These are phyloP conservation scores for Sarocladium brachiariae DNA, from an alignment of 2,329 filamentous ascomycete genomes.

Conservation along the genomic window DNA sequence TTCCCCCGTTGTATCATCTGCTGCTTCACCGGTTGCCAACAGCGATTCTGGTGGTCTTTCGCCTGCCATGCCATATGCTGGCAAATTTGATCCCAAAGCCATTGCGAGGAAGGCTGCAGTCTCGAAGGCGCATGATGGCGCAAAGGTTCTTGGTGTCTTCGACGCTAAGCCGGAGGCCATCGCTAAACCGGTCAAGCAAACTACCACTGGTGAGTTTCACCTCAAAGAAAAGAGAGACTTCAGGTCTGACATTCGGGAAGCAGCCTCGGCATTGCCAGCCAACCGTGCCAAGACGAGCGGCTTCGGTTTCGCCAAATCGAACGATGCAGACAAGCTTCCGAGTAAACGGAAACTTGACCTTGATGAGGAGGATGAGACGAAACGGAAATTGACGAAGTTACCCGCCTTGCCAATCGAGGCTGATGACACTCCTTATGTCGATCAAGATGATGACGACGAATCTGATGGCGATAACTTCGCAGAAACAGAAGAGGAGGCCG, in stretches of 20 bases:
- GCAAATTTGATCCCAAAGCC: constrained; percentile 82
- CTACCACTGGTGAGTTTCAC: constrained; percentile 27
- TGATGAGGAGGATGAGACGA: constrained; percentile 79
- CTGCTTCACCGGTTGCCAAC: constrained; percentile 38
- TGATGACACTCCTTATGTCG: constrained; percentile 53
- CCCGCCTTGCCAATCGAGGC: constrained; percentile 66
- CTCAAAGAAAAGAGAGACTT: neutral
- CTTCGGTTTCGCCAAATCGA: constrained; percentile 72
- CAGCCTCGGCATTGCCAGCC: constrained; percentile 54
- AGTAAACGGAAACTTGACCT: constrained; percentile 73
- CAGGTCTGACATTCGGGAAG: constrained; percentile 18
- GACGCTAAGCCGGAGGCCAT: constrained; percentile 29
- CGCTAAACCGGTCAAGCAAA: constrained; percentile 22
- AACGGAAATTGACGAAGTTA: constrained; percentile 85
- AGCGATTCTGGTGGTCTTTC: constrained; percentile 38
- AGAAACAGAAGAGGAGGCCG: constrained; percentile 79
- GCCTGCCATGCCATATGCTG: constrained; percentile 56
- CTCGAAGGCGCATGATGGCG: constrained; percentile 46
- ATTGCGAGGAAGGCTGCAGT: constrained; percentile 73
- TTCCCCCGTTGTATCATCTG: constrained; percentile 46
- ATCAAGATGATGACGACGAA: constrained; percentile 62
- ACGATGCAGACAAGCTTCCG: constrained; percentile 59
- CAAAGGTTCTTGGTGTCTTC: constrained; percentile 43
- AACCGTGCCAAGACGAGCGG: constrained; percentile 69
- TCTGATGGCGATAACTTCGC: constrained; percentile 72